phyloP scores from a whole-genome alignment of 371 early-diverging fungal species.

The Mortierella polycephala region DNA sequence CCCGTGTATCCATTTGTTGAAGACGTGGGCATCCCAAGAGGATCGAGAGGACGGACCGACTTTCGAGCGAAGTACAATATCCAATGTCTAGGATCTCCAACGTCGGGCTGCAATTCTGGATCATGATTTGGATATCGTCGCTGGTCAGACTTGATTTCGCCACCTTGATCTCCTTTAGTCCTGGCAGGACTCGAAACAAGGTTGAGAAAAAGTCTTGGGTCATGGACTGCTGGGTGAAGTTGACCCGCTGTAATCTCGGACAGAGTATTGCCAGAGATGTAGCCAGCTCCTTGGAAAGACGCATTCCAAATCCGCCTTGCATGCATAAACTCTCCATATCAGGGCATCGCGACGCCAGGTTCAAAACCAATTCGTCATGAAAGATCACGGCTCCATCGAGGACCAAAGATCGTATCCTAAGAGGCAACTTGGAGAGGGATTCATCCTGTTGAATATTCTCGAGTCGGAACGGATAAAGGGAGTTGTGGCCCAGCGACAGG shows the following conservation, averaged over 20 bases:
- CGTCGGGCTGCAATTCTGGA: slow-evolving; percentile 9
- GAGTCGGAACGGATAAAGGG: slow-evolving; percentile 31
- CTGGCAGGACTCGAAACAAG: slow-evolving; percentile 15
- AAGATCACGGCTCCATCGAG: slow-evolving; percentile 30
- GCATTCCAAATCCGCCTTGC: slow-evolving; percentile 37
- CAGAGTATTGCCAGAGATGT: slow-evolving; percentile 3
- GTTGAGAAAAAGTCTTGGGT: slow-evolving; percentile 21
- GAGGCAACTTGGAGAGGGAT: background rate
- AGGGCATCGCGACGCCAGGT: slow-evolving; percentile 30
- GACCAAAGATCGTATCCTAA: slow-evolving; percentile 24
- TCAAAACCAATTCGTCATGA: slow-evolving; percentile 29
- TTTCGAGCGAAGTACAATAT: slow-evolving; percentile 16
- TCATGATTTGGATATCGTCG: slow-evolving; percentile 16
- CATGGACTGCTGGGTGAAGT: slow-evolving; percentile 27
- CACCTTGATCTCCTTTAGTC: slow-evolving; percentile 15
- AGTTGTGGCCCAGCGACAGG: slow-evolving; percentile 30
- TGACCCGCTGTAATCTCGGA: slow-evolving; percentile 14
- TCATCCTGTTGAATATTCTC: slow-evolving; percentile 13
- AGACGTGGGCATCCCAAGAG: slow-evolving; percentile 16
- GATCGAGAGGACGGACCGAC: slow-evolving; percentile 23
- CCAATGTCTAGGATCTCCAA: slow-evolving; percentile 25
- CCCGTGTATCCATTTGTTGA: slow-evolving; percentile 19
- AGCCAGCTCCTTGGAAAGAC: slow-evolving; percentile 20
- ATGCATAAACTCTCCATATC: slow-evolving; percentile 19
- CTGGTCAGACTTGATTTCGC: slow-evolving; percentile 12